Conservation (phyloP, 2,329 filamentous ascomycete species). For the Knufia fluminis region DNA sequence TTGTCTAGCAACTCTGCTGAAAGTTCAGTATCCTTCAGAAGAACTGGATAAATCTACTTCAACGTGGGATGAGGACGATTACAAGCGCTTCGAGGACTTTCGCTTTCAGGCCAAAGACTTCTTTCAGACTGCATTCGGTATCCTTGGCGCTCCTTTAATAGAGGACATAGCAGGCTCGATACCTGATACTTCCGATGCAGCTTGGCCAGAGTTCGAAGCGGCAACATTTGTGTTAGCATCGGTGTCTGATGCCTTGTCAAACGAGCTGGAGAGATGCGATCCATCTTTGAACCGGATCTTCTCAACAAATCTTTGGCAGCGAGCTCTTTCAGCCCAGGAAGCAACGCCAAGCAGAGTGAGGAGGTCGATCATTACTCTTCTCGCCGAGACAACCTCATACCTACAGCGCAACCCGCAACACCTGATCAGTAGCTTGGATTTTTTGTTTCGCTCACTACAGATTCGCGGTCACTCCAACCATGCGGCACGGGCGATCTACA, state of each 20-base stretch:
- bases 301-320: constrained; percentile 22
- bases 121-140: constrained; percentile 34
- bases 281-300: constrained; percentile 35
- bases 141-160: constrained; percentile 34
- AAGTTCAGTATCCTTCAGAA: constrained; percentile 23
- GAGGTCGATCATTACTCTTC: constrained; percentile 35
- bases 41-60: constrained; percentile 21
- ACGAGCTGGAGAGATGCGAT: constrained; percentile 34
- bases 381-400: constrained; percentile 36
- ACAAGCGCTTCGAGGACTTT: constrained; percentile 34
- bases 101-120: constrained; percentile 39
- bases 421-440: constrained; percentile 34
- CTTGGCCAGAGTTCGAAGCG: constrained; percentile 38
- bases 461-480: constrained; percentile 32
- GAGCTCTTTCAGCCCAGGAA: constrained; percentile 28
- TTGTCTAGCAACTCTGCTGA: constrained; percentile 18
- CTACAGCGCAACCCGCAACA: constrained; percentile 35
- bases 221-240: constrained; percentile 36
- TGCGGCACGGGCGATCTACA: constrained; percentile 36
- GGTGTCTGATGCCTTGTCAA: constrained; percentile 37
- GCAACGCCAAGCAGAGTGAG: constrained; percentile 28
- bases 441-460: constrained; percentile 37
- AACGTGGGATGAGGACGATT: constrained; percentile 35
- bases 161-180: constrained; percentile 31
- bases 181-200: constrained; percentile 27